phyloP scores from a whole-genome alignment of 805 yeast genomes.

The Yarrowia keelungensis region DNA sequence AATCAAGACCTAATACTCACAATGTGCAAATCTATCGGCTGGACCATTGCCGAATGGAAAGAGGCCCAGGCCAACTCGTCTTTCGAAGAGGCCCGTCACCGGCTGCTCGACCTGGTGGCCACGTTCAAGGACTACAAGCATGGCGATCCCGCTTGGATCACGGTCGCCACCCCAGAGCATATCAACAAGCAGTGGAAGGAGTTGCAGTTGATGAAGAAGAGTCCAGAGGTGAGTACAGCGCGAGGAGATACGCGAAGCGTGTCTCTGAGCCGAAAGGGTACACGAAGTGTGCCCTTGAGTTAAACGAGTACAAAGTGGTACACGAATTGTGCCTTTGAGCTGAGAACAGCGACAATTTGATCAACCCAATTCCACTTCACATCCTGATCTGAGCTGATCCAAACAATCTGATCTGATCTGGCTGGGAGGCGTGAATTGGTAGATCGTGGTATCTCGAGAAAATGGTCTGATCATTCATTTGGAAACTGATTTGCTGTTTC shows the following conservation, averaged over 20 bases:
- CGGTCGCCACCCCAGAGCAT: constrained; percentile 68
- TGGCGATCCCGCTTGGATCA: constrained; percentile 91
- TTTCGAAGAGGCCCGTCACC: constrained; percentile 64
- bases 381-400: too few relatives aligned
- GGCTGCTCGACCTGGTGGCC: constrained; percentile 53
- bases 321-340: too few relatives aligned
- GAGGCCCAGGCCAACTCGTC: constrained; percentile 68
- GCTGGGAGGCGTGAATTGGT: too few relatives aligned
- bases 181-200: constrained; percentile 48
- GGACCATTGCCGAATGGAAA: constrained; percentile 85
- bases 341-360: too few relatives aligned
- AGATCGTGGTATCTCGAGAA: too few relatives aligned
- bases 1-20: constrained; percentile 42
- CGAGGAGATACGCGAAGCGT: background rate
- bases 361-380: too few relatives aligned
- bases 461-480: too few relatives aligned
- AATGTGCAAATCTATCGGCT: constrained; percentile 56
- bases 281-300: too few relatives aligned
- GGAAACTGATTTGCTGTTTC: too few relatives aligned
- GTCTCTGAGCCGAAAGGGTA: too few relatives aligned
- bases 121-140: constrained; percentile 46
- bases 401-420: too few relatives aligned
- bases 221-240: constrained; percentile 9
- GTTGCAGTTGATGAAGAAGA: constrained; percentile 33
- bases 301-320: too few relatives aligned